Conservation (phyloP, 345 rosid genomes). For the Brassica incana region DNA sequence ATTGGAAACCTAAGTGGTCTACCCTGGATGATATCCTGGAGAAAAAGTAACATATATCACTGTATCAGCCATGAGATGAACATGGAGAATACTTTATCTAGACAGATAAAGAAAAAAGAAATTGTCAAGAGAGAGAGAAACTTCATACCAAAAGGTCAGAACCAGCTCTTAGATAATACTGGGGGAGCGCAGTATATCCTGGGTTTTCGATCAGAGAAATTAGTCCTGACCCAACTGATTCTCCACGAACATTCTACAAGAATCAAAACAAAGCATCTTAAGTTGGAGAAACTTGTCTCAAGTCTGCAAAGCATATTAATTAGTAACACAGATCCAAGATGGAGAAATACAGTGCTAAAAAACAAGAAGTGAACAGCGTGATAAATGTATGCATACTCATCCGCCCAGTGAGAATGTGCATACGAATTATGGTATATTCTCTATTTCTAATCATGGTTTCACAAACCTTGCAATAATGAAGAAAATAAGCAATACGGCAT, state of each 20-base stretch:
- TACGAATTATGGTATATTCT: neutral
- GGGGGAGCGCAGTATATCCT: conserved; percentile 68
- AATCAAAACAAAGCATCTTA: conserved; percentile 17
- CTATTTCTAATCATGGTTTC: neutral
- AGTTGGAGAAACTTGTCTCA: conserved; percentile 1
- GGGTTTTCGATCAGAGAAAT: conserved; percentile 62
- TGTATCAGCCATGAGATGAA: conserved; percentile 19
- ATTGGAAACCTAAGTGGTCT: conserved; percentile 70
- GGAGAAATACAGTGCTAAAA: conserved; percentile 9
- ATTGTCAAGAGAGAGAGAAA: conserved; percentile 7
- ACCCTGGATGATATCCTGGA: conserved; percentile 79
- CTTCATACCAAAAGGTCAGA: conserved; percentile 74
- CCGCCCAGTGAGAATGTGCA: neutral
- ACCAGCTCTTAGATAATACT: conserved; percentile 73
- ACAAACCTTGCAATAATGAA: conserved; percentile 3
- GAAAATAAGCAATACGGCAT: neutral
- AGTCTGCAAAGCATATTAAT: conserved; percentile 1
- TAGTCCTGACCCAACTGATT: conserved; percentile 64
- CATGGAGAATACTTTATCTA: neutral
- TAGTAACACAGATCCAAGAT: conserved; percentile 6
- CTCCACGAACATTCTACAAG: conserved; percentile 68
- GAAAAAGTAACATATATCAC: conserved; percentile 30
- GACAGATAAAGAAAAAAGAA: neutral
- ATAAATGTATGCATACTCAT: conserved; percentile 18
- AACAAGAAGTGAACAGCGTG: neutral